Percentiles rank a stretch among this genome's conserved stretches.
Evolutionary conservation across 805 yeast species (phyloP).

Genomic region (Candida ovalis): DNA sequence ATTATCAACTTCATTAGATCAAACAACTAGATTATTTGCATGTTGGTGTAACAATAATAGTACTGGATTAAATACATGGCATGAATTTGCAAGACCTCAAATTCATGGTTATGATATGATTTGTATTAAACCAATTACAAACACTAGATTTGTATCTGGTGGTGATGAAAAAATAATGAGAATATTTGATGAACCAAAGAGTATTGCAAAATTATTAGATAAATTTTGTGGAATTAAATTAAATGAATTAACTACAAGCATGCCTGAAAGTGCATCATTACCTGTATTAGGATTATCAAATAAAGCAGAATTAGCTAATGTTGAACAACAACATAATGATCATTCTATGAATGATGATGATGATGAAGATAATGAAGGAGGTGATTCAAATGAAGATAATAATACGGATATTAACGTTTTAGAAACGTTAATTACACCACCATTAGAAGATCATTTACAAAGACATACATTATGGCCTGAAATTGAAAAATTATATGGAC

Average conservation of each 20-base stretch:
- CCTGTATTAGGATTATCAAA: slow-evolving; percentile 94
- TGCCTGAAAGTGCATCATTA: slow-evolving; percentile 83
- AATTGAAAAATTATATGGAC: slow-evolving; percentile 91
- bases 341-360: slow-evolving; percentile 40
- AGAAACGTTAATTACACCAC: slow-evolving; percentile 51
- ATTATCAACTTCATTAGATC: slow-evolving; percentile 81
- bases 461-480: slow-evolving; percentile 95
- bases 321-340: slow-evolving; percentile 35
- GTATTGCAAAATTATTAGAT: slow-evolving; percentile 61
- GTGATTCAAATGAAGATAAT: slow-evolving; percentile 10
- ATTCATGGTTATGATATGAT: slow-evolving; percentile 98
- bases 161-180: slow-evolving; percentile 94
- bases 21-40: slow-evolving; percentile 83
- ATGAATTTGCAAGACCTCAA: slow-evolving; percentile 94
- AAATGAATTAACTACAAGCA: slow-evolving; percentile 11
- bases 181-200: slow-evolving; percentile 82
- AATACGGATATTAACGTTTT: slow-evolving; percentile 32
- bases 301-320: slow-evolving; percentile 63
- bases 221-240: slow-evolving; percentile 46
- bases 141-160: slow-evolving; percentile 75
- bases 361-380: slow-evolving; percentile 34
- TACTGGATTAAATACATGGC: slow-evolving; percentile 51
- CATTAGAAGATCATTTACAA: slow-evolving; percentile 87
- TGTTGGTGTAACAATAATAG: slow-evolving; percentile 45
- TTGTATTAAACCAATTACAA: slow-evolving; percentile 59